These are phyloP conservation scores for Populus alba DNA, from an alignment of 345 rosid species.

Conservation along the genomic window DNA sequence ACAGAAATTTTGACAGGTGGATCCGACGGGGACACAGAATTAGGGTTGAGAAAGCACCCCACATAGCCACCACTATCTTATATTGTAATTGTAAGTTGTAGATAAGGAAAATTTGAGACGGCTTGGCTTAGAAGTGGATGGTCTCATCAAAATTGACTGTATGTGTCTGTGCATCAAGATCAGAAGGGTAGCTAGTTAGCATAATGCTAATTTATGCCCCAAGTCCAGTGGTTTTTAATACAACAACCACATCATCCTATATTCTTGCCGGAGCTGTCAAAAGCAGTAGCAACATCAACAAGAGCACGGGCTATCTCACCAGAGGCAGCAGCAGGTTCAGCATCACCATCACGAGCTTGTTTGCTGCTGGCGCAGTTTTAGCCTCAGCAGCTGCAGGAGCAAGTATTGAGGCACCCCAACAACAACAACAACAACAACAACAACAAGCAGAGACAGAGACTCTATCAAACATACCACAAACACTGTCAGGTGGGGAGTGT, in stretches of 20 bases:
- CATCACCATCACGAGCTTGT: constrained; percentile 19
- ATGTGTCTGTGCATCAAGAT: too few relatives aligned
- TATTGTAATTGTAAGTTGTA: too few relatives aligned
- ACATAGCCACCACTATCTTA: too few relatives aligned
- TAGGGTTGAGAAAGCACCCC: too few relatives aligned
- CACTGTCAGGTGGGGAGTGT: constrained; percentile 58
- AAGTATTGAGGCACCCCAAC: constrained; percentile 27
- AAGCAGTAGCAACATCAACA: neutral
- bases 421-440: constrained; percentile 26
- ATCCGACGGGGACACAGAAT: too few relatives aligned
- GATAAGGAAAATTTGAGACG: too few relatives aligned
- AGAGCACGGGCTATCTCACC: neutral
- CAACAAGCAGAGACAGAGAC: constrained; percentile 37
- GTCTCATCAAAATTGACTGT: too few relatives aligned
- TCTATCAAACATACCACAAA: constrained; percentile 68
- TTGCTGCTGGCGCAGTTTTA: constrained; percentile 37
- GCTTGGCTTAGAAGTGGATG: too few relatives aligned
- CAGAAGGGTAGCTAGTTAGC: neutral
- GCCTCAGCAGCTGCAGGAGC: constrained; percentile 25
- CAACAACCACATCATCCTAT: neutral
- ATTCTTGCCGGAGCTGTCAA: neutral
- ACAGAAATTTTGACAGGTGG: too few relatives aligned
- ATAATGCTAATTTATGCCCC: constrained; percentile 18
- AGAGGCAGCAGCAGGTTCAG: neutral
- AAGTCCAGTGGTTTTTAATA: neutral